These are phyloP conservation scores for Penicillium sp. DNA, from an alignment of 2,329 filamentous ascomycete species.

Conservation along the genomic window DNA sequence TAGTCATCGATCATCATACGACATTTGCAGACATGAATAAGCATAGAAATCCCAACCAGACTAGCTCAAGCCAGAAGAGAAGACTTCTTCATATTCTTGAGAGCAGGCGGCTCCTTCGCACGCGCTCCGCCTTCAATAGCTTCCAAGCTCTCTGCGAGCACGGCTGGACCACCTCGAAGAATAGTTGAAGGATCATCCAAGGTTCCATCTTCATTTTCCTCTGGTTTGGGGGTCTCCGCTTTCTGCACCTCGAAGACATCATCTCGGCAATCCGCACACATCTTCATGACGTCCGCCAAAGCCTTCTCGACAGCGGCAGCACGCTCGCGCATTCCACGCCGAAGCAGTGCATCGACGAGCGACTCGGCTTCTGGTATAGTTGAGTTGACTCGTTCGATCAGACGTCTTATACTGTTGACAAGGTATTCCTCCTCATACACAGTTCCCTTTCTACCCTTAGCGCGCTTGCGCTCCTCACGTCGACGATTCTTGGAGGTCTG, in stretches of 20 bases:
- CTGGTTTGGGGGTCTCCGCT: not conserved
- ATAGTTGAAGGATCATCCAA: conserved; percentile 29
- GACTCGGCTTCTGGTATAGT: conserved; percentile 72
- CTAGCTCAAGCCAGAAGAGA: conserved; percentile 39
- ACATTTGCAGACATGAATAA: conserved; percentile 7
- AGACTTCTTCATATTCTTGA: conserved; percentile 53
- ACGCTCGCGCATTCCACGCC: conserved; percentile 84
- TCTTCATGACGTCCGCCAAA: conserved; percentile 73
- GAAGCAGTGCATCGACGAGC: conserved; percentile 75
- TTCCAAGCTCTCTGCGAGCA: conserved; percentile 47
- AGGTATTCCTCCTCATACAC: conserved; percentile 99
- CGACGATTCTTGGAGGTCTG: conserved; percentile 86
- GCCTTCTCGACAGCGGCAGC: conserved; percentile 76
- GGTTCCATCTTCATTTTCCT: conserved; percentile 23
- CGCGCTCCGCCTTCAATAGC: conserved; percentile 38
- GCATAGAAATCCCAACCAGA: not conserved
- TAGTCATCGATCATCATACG: conserved; percentile 2
- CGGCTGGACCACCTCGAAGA: conserved; percentile 37
- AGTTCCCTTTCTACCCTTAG: conserved; percentile 91
- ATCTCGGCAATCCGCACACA: conserved; percentile 67
- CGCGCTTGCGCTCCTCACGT: conserved; percentile 92
- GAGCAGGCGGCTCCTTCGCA: conserved; percentile 51
- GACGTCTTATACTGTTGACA: conserved; percentile 79
- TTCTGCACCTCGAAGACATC: conserved; percentile 67
- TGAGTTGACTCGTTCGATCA: conserved; percentile 80